Conservation (phyloP, 495 filamentous ascomycete genomes). For the Penicillium cinerascens region DNA sequence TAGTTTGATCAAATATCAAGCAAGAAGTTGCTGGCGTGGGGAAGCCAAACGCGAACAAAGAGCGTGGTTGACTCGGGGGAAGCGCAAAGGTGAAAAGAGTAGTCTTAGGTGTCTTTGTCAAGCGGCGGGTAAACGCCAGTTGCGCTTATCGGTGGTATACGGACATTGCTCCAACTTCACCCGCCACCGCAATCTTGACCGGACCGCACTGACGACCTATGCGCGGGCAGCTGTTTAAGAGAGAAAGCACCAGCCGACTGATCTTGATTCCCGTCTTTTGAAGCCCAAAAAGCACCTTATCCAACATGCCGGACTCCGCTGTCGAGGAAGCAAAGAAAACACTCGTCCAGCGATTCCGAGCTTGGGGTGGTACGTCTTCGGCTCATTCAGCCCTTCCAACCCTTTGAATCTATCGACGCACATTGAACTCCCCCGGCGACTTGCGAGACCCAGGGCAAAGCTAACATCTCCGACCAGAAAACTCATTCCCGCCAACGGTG, state of each 20-base stretch:
- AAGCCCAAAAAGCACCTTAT: background rate
- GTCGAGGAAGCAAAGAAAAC: slow-evolving; percentile 47
- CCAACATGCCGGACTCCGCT: slow-evolving; percentile 27
- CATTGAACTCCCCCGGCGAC: background rate
- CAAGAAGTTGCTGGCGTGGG: background rate
- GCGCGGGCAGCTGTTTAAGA: too few species aligned
- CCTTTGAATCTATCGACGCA: background rate
- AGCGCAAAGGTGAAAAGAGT: slow-evolving; percentile 21
- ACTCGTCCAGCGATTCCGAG: slow-evolving; percentile 49
- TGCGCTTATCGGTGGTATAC: slow-evolving; percentile 14
- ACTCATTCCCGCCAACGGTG: slow-evolving; percentile 70
- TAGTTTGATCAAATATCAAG: slow-evolving; percentile 1
- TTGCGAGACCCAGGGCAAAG: background rate
- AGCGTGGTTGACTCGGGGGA: slow-evolving; percentile 12
- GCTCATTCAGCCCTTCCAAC: background rate
- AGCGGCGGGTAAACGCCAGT: slow-evolving; percentile 21
- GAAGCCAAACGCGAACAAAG: slow-evolving; percentile 7
- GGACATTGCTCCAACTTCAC: background rate
- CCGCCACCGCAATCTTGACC: too few species aligned
- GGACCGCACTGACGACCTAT: too few species aligned
- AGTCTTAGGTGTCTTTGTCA: slow-evolving; percentile 32
- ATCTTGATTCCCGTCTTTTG: background rate
- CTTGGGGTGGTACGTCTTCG: slow-evolving; percentile 68
- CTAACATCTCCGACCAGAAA: slow-evolving; percentile 52
- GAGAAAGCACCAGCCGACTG: background rate